phyloP scores from a whole-genome alignment of 2,329 filamentous ascomycete genomes.

The Cladophialophora immunda region DNA sequence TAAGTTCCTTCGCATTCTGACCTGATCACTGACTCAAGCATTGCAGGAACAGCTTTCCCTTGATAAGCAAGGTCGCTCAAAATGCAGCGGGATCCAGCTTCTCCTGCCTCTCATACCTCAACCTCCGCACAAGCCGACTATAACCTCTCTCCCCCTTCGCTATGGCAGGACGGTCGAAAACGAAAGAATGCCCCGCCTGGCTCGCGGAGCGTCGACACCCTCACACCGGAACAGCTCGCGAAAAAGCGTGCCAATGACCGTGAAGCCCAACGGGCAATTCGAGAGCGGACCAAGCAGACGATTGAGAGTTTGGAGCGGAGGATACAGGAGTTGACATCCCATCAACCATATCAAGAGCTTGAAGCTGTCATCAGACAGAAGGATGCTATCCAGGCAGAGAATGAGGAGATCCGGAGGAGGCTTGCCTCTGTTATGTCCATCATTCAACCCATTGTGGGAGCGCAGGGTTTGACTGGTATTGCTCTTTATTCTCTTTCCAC shows the following conservation, averaged over 20 bases:
- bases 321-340: slow-evolving; percentile 78
- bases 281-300: slow-evolving; percentile 80
- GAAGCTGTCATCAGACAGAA: slow-evolving; percentile 78
- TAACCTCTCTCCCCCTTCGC: slow-evolving; percentile 23
- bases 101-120: slow-evolving; percentile 26
- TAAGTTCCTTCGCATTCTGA: slow-evolving; percentile 10
- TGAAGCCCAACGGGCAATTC: slow-evolving; percentile 84
- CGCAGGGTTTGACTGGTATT: slow-evolving; percentile 55
- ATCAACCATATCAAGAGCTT: slow-evolving; percentile 84
- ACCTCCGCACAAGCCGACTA: slow-evolving; percentile 27
- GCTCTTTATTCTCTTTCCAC: not conserved
- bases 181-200: slow-evolving; percentile 53
- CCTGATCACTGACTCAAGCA: slow-evolving; percentile 22
- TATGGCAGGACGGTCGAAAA: slow-evolving; percentile 44
- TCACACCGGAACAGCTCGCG: slow-evolving; percentile 86
- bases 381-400: slow-evolving; percentile 79
- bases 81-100: slow-evolving; percentile 32
- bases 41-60: slow-evolving; percentile 18
- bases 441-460: slow-evolving; percentile 54
- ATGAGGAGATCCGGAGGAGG: slow-evolving; percentile 76
- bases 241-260: slow-evolving; percentile 92
- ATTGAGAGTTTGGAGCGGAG: slow-evolving; percentile 77
- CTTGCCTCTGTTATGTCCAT: slow-evolving; percentile 71
- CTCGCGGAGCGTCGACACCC: slow-evolving; percentile 80
- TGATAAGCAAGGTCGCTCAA: slow-evolving; percentile 23